Percentiles rank a stretch among this genome's conserved stretches.
phyloP scores from a whole-genome alignment of 441 rosid genomes.

The Flueggea neowawraea region DNA sequence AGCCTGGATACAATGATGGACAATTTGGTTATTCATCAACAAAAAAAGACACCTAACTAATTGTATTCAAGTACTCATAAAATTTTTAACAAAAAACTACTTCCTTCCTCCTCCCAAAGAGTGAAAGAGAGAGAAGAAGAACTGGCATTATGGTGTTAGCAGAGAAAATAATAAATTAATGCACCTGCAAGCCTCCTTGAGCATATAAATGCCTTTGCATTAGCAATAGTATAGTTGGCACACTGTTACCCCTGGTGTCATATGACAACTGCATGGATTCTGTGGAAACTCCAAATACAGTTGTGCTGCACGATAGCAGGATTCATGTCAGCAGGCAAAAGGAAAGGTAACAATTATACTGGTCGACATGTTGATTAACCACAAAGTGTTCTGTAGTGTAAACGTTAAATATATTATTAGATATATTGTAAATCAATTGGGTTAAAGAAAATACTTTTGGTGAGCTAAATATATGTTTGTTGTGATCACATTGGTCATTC shows the following conservation, averaged over 20 bases:
- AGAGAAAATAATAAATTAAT: constrained; percentile 7
- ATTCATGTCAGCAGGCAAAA: constrained; percentile 5
- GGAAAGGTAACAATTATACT: not conserved
- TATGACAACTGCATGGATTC: constrained; percentile 90
- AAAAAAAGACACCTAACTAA: not conserved
- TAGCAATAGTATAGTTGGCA: constrained; percentile 74
- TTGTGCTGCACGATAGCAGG: constrained; percentile 43
- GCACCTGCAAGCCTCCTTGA: constrained; percentile 89
- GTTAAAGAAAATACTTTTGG: too few species aligned
- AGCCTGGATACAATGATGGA: constrained; percentile 38
- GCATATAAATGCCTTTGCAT: constrained; percentile 71
- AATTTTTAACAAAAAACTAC: not conserved
- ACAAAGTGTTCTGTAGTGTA: too few species aligned
- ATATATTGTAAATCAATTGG: too few species aligned
- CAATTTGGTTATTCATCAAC: constrained; percentile 1
- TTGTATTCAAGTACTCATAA: too few species aligned
- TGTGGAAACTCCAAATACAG: constrained; percentile 91
- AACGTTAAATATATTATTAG: too few species aligned
- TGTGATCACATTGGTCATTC: too few species aligned
- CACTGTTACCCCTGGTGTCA: constrained; percentile 78
- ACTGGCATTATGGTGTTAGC: not conserved
- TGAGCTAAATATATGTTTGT: too few species aligned
- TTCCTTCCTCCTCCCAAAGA: not conserved
- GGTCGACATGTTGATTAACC: not conserved
- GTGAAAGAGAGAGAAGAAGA: too few species aligned